Conservation (phyloP, 163 green algal species). For the Scenedesmus sp. region DNA sequence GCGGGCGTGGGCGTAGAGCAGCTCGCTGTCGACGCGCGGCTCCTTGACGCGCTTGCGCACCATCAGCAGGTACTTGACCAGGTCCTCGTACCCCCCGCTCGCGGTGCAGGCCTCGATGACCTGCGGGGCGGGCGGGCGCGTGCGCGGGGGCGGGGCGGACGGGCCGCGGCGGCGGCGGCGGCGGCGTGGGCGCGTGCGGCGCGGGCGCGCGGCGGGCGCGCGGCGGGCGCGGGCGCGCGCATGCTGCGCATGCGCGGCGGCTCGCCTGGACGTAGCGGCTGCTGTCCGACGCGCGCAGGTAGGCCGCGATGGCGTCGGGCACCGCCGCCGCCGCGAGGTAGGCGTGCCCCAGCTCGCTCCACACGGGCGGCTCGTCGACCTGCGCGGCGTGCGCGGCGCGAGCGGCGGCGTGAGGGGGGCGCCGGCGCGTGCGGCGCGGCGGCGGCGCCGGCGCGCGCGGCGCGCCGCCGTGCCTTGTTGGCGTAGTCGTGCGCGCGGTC, state of each 20-base stretch:
- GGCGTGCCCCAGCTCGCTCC: constrained; percentile 91
- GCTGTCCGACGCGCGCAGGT: constrained; percentile 69
- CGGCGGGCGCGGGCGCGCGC: too few species aligned
- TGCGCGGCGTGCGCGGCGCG: neutral
- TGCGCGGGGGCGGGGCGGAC: neutral
- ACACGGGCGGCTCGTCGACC: constrained; percentile 91
- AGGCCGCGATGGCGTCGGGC: constrained; percentile 89
- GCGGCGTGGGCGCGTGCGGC: too few species aligned
- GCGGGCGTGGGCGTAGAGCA: constrained; percentile 95
- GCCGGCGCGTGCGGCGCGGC: too few species aligned
- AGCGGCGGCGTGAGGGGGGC: too few species aligned
- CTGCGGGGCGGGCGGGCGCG: neutral
- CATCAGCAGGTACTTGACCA: constrained; percentile 99
- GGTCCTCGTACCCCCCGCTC: constrained; percentile 78
- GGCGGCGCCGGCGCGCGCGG: too few species aligned
- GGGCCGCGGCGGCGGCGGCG: too few species aligned
- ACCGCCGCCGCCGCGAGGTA: constrained; percentile 86
- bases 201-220: too few species aligned
- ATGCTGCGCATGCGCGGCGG: too few species aligned
- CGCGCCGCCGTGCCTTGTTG: constrained; percentile 74
- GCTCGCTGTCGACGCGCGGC: constrained; percentile 92
- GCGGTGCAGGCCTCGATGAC: constrained; percentile 60
- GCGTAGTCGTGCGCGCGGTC: constrained; percentile 94
- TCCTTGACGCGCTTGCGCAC: constrained; percentile 92
- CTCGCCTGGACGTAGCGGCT: constrained; percentile 33